Percentiles rank a stretch among this genome's conserved stretches.
phyloP scores from a whole-genome alignment of 2,329 filamentous ascomycete genomes.

The Microdochium paspali region DNA sequence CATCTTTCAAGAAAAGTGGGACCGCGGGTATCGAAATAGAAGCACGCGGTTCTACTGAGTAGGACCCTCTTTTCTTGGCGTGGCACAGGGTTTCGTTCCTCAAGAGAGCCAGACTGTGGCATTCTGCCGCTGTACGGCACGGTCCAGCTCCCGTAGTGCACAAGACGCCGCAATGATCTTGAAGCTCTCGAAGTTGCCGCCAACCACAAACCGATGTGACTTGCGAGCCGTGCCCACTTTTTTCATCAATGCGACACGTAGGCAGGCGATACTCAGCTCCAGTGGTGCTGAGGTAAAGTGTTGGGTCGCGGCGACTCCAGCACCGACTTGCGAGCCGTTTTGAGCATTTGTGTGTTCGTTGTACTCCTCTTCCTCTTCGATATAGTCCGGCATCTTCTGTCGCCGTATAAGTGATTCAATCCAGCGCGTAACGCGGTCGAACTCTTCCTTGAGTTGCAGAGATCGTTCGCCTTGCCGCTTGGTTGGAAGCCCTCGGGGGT shows the following conservation, averaged over 20 bases:
- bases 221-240: neutral
- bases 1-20: too few relatives aligned
- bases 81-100: too few relatives aligned
- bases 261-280: conserved; percentile 19
- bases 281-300: conserved; percentile 7
- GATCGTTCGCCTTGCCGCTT: conserved; percentile 41
- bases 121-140: conserved; percentile 7
- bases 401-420: conserved; percentile 26
- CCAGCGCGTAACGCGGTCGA: conserved; percentile 34
- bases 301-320: neutral
- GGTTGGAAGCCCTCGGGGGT: conserved; percentile 37
- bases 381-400: conserved; percentile 4
- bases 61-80: too few relatives aligned
- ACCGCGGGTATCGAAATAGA: too few relatives aligned
- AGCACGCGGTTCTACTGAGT: too few relatives aligned
- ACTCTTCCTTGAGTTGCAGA: conserved; percentile 40
- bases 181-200: conserved; percentile 15
- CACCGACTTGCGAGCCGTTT: conserved; percentile 1
- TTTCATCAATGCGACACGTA: conserved; percentile 10
- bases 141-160: conserved; percentile 15
- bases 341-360: conserved; percentile 3
- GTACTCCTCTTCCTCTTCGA: conserved; percentile 4
- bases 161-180: conserved; percentile 19
- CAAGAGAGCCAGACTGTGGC: neutral
- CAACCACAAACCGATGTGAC: conserved; percentile 3